Evolutionary conservation across 192 early-diverging fungal species (phyloP).

Genomic region (Coemansia sp.): DNA sequence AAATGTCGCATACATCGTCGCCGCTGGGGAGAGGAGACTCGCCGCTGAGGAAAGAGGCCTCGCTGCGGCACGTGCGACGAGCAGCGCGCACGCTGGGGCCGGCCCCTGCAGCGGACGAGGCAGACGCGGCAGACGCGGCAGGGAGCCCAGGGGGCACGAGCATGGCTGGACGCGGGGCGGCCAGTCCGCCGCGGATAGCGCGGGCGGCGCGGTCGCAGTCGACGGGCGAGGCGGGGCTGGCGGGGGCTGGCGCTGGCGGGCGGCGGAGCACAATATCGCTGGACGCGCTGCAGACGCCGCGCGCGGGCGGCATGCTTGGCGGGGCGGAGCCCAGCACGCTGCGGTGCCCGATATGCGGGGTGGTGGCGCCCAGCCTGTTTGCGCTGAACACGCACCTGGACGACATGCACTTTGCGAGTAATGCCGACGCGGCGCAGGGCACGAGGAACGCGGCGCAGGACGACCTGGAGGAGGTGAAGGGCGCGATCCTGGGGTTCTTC

Average conservation of each 20-base stretch:
- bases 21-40: background rate
- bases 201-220: slow-evolving; percentile 15
- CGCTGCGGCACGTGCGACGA: slow-evolving; percentile 30
- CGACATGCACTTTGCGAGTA: slow-evolving; percentile 37
- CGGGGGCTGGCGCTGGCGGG: background rate
- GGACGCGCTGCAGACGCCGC: slow-evolving; percentile 2
- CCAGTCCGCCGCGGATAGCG: background rate
- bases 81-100: slow-evolving; percentile 34
- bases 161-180: background rate
- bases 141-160: background rate
- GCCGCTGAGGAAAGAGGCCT: slow-evolving; percentile 7
- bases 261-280: slow-evolving; percentile 37
- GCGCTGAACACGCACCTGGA: slow-evolving; percentile 50
- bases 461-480: slow-evolving; percentile 31
- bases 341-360: slow-evolving; percentile 51
- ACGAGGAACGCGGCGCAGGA: slow-evolving; percentile 31
- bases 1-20: slow-evolving; percentile 19
- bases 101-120: background rate
- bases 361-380: slow-evolving; percentile 41
- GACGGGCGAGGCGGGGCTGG: background rate
- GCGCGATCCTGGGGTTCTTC: slow-evolving; percentile 47
- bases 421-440: background rate
- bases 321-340: slow-evolving; percentile 2
- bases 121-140: background rate
- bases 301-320: too few species aligned